Percentiles rank a stretch among this genome's conserved stretches.
Conservation (phyloP, 2,329 filamentous ascomycete species). For the Gremmenia infestans region DNA sequence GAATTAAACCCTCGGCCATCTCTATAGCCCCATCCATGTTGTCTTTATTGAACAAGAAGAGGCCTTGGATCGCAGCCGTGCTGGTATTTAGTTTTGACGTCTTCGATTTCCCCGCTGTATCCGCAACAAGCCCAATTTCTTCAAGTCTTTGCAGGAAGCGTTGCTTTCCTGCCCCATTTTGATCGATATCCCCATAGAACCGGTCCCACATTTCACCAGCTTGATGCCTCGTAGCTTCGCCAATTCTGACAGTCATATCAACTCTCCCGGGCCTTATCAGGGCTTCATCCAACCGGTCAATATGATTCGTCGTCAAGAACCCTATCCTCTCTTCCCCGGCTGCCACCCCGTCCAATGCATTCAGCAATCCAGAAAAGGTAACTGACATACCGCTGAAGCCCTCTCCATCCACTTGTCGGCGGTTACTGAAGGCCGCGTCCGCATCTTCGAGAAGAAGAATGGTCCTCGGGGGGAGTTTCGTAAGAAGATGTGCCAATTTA, state of each 20-base stretch:
- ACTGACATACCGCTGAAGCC: conserved; percentile 28
- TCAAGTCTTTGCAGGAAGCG: conserved; percentile 68
- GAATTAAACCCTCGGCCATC: conserved; percentile 66
- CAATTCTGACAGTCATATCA: conserved; percentile 87
- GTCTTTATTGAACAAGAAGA: conserved; percentile 94
- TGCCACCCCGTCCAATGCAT: conserved; percentile 84
- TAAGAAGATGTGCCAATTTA: conserved; percentile 44
- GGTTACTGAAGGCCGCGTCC: conserved; percentile 42
- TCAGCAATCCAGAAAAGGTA: conserved; percentile 87
- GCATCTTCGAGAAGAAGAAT: conserved; percentile 54
- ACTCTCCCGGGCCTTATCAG: conserved; percentile 87
- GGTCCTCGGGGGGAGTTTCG: conserved; percentile 46
- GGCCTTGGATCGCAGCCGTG: conserved; percentile 85
- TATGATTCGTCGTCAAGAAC: conserved; percentile 93
- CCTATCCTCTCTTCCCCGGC: conserved; percentile 91
- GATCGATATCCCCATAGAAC: conserved; percentile 83
- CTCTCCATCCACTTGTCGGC: conserved; percentile 53
- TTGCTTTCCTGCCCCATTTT: conserved; percentile 53
- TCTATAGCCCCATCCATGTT: conserved; percentile 80
- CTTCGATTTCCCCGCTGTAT: conserved; percentile 29
- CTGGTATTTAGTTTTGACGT: conserved; percentile 51
- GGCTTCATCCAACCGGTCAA: conserved; percentile 79
- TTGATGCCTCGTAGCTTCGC: conserved; percentile 81
- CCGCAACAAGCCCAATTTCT: conserved; percentile 64
- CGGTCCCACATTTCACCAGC: conserved; percentile 86